phyloP scores from a whole-genome alignment of 345 rosid genomes.

The Pelargonium nanum region DNA sequence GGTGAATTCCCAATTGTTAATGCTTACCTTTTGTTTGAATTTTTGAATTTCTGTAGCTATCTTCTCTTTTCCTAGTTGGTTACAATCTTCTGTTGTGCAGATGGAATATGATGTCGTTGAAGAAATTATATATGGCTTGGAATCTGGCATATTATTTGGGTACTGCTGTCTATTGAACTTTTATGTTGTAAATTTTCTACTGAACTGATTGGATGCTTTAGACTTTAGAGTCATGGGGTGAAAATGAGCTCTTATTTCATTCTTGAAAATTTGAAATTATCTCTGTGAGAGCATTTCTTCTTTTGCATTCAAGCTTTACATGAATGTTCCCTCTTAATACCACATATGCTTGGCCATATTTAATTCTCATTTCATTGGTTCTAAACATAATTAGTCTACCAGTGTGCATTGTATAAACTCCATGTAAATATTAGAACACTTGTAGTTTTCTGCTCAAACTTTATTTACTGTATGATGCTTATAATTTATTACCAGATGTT shows the following conservation, averaged over 20 bases:
- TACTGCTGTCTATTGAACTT: constrained; percentile 12
- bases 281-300: background rate
- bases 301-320: background rate
- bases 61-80: background rate
- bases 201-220: background rate
- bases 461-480: background rate
- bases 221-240: background rate
- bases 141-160: constrained; percentile 96
- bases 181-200: constrained; percentile 5
- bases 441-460: background rate
- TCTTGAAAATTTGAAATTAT: background rate
- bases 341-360: background rate
- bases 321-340: background rate
- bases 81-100: constrained; percentile 31
- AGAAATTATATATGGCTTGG: constrained; percentile 93
- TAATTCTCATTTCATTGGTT: background rate
- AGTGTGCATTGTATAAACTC: background rate
- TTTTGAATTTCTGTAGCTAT: constrained; percentile 4
- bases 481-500: background rate
- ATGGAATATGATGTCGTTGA: constrained; percentile 91
- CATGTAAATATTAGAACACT: background rate
- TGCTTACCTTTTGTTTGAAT: constrained; percentile 8
- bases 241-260: background rate
- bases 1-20: constrained; percentile 24
- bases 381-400: background rate